A percentile compares a stretch with the other conserved stretches of the same genome.
These are phyloP conservation scores for Ustilago lituana DNA, from an alignment of 1,284 basidiomycete species.

Conservation along the genomic window DNA sequence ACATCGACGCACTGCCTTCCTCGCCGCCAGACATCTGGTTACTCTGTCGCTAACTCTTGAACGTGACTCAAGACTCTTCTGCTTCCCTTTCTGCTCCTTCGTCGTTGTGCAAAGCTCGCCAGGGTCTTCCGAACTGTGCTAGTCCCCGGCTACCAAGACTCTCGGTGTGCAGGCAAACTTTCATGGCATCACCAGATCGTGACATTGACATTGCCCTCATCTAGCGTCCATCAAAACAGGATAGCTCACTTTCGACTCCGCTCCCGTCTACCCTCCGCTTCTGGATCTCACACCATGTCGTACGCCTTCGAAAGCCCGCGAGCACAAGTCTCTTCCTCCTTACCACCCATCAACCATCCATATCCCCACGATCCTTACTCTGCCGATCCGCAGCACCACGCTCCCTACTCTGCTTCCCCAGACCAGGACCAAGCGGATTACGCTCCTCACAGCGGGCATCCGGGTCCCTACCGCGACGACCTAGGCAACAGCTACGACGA, in stretches of 20 bases:
- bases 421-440: constrained; percentile 11
- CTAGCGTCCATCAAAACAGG: no score
- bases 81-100: no score
- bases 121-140: no score
- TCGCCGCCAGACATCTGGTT: no score
- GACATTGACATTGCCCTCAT: no score
- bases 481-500: constrained; percentile 25
- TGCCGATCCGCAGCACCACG: constrained; percentile 11
- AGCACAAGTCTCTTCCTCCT: constrained; percentile 27
- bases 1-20: no score
- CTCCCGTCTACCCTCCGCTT: background rate
- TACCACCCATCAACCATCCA: constrained; percentile 11
- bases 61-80: no score
- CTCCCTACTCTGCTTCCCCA: constrained; percentile 3
- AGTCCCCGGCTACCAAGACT: no score
- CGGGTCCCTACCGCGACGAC: constrained; percentile 15
- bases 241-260: background rate
- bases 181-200: no score
- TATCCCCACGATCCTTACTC: constrained; percentile 33
- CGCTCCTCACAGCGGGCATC: constrained; percentile 1
- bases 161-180: no score
- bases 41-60: no score
- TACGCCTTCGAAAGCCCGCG: constrained; percentile 45
- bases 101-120: no score
- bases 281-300: constrained; percentile 20